Evolutionary conservation across 2,329 filamentous ascomycete genomes (phyloP), one percentile per base, ranked within the genome.

Genomic region (Dothideomycetes sp.): DNA sequence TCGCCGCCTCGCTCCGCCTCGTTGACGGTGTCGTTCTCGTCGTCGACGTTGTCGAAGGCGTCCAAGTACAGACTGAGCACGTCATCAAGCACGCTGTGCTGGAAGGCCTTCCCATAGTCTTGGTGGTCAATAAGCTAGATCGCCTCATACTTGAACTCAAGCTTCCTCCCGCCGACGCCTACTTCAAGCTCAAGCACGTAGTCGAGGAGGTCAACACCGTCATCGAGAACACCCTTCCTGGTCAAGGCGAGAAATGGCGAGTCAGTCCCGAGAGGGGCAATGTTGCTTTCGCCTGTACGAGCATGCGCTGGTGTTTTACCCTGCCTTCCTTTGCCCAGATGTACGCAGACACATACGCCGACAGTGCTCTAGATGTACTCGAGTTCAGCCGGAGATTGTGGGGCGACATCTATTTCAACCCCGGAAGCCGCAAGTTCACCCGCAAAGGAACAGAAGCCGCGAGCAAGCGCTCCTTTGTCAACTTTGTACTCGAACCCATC

Each of bases 171-270:
- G 85, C 80, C 48, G 91, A 98, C 57, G 91, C 91, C 10, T 98
- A 98, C 65, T 96, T 95, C 72, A 98, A 98, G 70, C 70, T 98
- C 40, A 96, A 95, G 65, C 88, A 96, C 59, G 87, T 95, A n/a
- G 78, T 98, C 38, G 91, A 98, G 61, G 86, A 96, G 62, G 88
- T 98, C 61, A 98, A 98, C 63, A 94, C 86, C 1, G 69, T 91
- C 50, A 96, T 98, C 53, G 85, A 94, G 56, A 87, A 84, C 57
- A 82, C 84, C 3, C 70, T 87, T 19, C 89, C 91, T 3, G 81
- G 85, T 2, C 76, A 77, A 51, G 87, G 88, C 19, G 84, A 85
- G 53, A 77, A 74, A 45, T 78, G 77, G 61, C 77, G 91, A 47
- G 63, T 98, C 46, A 96, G 89, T 50, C 91, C 91, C 0, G 91